phyloP scores from a whole-genome alignment of 2,329 filamentous ascomycete species.

The Mollisiaceae sp. region DNA sequence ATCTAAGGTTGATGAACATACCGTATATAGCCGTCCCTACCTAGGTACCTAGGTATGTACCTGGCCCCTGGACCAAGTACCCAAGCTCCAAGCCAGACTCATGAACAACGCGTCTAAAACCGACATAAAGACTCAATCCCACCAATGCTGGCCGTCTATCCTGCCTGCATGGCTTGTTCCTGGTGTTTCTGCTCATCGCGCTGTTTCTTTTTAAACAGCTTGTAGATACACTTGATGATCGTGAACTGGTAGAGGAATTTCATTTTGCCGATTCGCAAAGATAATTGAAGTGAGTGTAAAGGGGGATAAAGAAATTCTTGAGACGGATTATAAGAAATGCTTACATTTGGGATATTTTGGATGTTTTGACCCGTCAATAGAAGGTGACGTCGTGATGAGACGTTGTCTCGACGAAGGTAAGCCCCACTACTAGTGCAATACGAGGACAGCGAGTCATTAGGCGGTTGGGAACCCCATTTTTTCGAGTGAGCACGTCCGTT shows the following conservation, averaged over 20 bases:
- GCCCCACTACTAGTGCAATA: neutral
- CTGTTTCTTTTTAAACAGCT: slow-evolving; percentile 3
- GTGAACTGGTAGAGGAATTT: slow-evolving; percentile 7
- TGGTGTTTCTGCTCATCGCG: neutral
- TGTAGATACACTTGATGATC: slow-evolving; percentile 11
- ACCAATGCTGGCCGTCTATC: neutral
- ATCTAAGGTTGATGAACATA: too few species aligned
- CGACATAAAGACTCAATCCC: neutral
- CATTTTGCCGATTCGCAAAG: neutral
- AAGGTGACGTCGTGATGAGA: neutral
- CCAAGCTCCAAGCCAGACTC: neutral
- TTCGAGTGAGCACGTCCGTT: neutral
- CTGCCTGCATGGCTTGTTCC: neutral
- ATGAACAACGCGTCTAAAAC: neutral
- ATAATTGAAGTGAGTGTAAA: neutral
- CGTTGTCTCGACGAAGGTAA: neutral
- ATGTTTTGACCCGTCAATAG: neutral
- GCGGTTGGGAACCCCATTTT: neutral
- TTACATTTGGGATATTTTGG: neutral
- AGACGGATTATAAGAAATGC: neutral
- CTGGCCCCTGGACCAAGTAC: too few species aligned
- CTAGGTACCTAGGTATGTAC: too few species aligned
- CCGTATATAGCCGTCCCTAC: too few species aligned
- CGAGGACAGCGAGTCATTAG: neutral
- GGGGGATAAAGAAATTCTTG: neutral